Base-by-base conservation (phyloP, 768 basidiomycete genomes). In the Lactarius akahatsu region DNA sequence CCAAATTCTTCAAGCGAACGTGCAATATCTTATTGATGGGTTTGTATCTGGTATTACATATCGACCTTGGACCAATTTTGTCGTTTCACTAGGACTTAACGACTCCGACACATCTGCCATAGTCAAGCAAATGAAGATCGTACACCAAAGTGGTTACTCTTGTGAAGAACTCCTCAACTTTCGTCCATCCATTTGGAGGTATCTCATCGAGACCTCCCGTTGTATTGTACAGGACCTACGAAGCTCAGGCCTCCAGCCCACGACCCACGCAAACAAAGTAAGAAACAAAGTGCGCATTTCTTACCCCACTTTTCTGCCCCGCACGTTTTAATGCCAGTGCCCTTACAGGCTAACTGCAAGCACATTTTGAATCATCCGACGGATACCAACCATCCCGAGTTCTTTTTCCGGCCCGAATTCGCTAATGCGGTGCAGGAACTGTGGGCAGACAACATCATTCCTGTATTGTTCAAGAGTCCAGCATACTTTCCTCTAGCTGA, bases 121-220 rank as follows among this genome's bases (percentile, higher is more conserved):
- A 2, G 40, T 66, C 47, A 56, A 30, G 43, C 60, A 47, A 5
- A 62, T 69, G 60, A 57, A 61, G 47, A 3, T 58, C 7, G 3
- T 4, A 1, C 26, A 62, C 6, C 18, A 23, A 4, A 4, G 10
- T 2, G 40, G 26, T 26, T 97, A 93, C 77, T 85, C 89, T 0
- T 2, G 5, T 20, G 52, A 63, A 20, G 59, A 40, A 16, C 61
- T 56, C 9, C 18, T 57, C 3, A 26, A 34, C 20, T 62, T 55
- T 20, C 68, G 68, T n/a, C 13, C 15, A 4, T 2, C 54, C 11
- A 59, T 69, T 4, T 61, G 64, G 64, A 43, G n/a, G 9, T 15
- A 34, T 32, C 60, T 69, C 18, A 32, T 69, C 10, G 20, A 65
- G n/a, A 57, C 40, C 32, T 50, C 57, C 8, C 59, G 57, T 3